These are phyloP conservation scores for Penicillium pancosmium DNA, from an alignment of 495 filamentous ascomycete species.

Conservation along the genomic window DNA sequence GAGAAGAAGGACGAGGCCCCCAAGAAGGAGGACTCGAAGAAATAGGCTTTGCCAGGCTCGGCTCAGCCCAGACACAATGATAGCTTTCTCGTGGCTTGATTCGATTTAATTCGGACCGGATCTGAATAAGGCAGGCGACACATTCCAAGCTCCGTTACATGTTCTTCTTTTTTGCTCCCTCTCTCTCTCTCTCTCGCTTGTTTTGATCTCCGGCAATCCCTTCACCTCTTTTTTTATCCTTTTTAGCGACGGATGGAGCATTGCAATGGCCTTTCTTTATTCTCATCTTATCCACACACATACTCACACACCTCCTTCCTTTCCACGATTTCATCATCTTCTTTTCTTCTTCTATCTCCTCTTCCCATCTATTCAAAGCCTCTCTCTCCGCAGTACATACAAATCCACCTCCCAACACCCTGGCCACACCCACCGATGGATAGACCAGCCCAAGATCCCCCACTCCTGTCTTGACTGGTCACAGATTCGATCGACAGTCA, in stretches of 20 bases:
- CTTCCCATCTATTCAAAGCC: neutral
- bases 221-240: slow-evolving; percentile 13
- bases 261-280: slow-evolving; percentile 26
- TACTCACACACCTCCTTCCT: neutral
- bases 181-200: slow-evolving; percentile 10
- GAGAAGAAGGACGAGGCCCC: slow-evolving; percentile 3
- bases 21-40: slow-evolving; percentile 23
- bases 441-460: neutral
- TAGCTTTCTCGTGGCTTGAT: neutral
- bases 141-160: slow-evolving; percentile 1
- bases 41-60: slow-evolving; percentile 3
- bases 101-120: neutral
- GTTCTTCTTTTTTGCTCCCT: slow-evolving; percentile 14
- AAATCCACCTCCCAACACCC: neutral
- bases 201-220: neutral
- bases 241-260: slow-evolving; percentile 40
- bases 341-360: slow-evolving; percentile 8
- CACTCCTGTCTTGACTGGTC: neutral
- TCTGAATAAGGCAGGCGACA: slow-evolving; percentile 4
- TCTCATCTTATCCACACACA: slow-evolving; percentile 1
- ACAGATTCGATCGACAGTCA: neutral
- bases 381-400: neutral
- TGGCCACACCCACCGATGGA: neutral
- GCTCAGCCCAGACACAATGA: neutral
- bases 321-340: neutral